Evolutionary conservation across 1,284 basidiomycete species (phyloP), one percentile per base, ranked within the genome.

Genomic region (Leccinum pallidistipes): DNA sequence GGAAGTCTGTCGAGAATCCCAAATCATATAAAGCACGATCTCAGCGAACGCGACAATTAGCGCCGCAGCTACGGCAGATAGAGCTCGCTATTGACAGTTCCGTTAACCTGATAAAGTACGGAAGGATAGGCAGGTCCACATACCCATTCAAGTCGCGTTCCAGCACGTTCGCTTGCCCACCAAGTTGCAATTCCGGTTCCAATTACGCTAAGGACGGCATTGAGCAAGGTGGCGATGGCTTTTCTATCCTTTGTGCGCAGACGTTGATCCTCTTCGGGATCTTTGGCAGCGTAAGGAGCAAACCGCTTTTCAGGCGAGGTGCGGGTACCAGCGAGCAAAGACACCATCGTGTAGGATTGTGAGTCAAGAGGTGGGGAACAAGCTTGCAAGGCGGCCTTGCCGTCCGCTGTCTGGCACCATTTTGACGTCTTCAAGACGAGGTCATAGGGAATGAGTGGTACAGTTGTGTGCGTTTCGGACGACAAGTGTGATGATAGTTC

Each of bases 111-210:
- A 56, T 59, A 53, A 24, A 57, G 52, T 11, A 53, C 50, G 6
- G 6, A 2, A 12, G 12, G 16, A 63, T 6, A 24, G 16, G 40
- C 11, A 27, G 16, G 27, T 36, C 31, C 14, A 56, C 58, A 54
- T 68, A 90, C 91, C 86, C 86, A 90, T 80, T 92, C 90, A 62
- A 86, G 77, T 59, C 75, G 82, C 87, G 88, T 87, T 2, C 82
- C 80, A 4, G 83, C 80, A 64, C 77, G 80, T 52, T 83, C 83
- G 34, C 88, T 84, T 18, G 86, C 89, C 83, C 86, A 90, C 86
- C 86, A 92, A 6, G 83, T 80, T 5, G 88, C 88, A 57, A 83
- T 78, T 2, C 85, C 90, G 0, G 86, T 82, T 10, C 86, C 86
- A 49, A 79, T 72, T 40, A 93, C 78, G 66, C 88, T 92, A 54